Evolutionary conservation across 192 early-diverging fungal species (phyloP).

Genomic region (Chytriomyces sp.): DNA sequence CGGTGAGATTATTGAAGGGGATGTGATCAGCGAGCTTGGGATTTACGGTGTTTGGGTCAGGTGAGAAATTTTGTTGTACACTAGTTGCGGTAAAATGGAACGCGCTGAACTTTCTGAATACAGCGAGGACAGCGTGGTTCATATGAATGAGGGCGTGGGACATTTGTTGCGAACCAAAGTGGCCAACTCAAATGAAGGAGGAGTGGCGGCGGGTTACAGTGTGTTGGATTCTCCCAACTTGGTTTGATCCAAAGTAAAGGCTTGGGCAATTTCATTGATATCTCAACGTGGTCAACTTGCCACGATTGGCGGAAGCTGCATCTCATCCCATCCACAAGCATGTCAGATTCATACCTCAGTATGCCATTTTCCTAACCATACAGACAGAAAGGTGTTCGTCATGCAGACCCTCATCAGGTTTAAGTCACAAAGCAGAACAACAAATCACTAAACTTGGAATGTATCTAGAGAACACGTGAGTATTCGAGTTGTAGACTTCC

Average conservation of each 20-base stretch:
- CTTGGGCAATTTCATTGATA: no score
- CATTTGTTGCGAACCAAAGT: constrained; percentile 93
- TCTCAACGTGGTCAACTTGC: no score
- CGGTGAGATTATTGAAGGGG: constrained; percentile 67
- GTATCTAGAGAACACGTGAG: no score
- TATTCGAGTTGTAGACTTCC: no score
- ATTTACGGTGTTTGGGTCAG: constrained; percentile 90
- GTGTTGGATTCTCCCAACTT: constrained; percentile 79
- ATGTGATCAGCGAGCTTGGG: constrained; percentile 91
- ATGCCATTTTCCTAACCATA: constrained; percentile 73
- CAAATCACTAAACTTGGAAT: no score
- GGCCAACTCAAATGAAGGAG: constrained; percentile 84
- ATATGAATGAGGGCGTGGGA: constrained; percentile 79
- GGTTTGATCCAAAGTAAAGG: no score
- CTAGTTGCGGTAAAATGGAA: background rate
- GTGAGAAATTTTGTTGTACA: constrained; percentile 43
- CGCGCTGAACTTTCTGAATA: background rate
- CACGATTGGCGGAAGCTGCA: no score
- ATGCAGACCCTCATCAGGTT: no score
- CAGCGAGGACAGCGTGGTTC: constrained; percentile 59
- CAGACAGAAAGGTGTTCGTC: no score
- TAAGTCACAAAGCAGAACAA: no score
- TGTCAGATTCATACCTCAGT: constrained; percentile 64
- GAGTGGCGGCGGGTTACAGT: constrained; percentile 93
- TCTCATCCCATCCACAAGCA: no score